Evolutionary conservation across 768 basidiomycete genomes (phyloP).

Genomic region (Tricholoma terreum): DNA sequence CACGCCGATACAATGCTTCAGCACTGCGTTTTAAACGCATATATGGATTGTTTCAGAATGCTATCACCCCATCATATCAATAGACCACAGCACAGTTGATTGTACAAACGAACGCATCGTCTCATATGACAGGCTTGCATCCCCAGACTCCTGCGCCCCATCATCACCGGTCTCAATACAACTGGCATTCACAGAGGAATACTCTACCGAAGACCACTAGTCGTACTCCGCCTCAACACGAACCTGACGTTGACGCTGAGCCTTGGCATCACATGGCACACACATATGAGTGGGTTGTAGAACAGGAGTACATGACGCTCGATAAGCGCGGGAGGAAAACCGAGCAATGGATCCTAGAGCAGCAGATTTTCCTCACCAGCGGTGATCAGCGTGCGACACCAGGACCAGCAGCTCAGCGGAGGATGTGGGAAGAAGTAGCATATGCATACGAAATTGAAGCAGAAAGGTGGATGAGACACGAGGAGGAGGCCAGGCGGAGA

Average conservation of each 20-base stretch:
- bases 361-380: conserved; percentile 41
- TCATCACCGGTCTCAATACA: conserved; percentile 2
- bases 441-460: conserved; percentile 51
- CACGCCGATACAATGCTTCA: conserved; percentile 33
- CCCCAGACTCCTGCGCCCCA: conserved; percentile 1
- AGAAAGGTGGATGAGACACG: conserved; percentile 51
- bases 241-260: conserved; percentile 11
- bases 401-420: conserved; percentile 22
- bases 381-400: conserved; percentile 12
- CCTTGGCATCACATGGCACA: conserved; percentile 43
- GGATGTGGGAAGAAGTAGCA: conserved; percentile 51
- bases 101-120: not conserved
- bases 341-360: conserved; percentile 64
- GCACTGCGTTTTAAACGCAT: conserved; percentile 14
- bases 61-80: conserved; percentile 5
- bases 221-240: conserved; percentile 5
- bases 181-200: conserved; percentile 5
- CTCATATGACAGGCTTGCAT: conserved; percentile 10
- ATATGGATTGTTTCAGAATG: conserved; percentile 7
- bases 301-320: conserved; percentile 47
- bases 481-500: conserved; percentile 42
- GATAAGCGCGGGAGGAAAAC: conserved; percentile 48
- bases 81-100: not conserved
- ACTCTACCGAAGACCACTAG: conserved; percentile 1
- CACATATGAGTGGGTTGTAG: conserved; percentile 48